These are phyloP conservation scores for Aspergillus sclerotialis DNA, from an alignment of 2,329 filamentous ascomycete species.

Conservation along the genomic window DNA sequence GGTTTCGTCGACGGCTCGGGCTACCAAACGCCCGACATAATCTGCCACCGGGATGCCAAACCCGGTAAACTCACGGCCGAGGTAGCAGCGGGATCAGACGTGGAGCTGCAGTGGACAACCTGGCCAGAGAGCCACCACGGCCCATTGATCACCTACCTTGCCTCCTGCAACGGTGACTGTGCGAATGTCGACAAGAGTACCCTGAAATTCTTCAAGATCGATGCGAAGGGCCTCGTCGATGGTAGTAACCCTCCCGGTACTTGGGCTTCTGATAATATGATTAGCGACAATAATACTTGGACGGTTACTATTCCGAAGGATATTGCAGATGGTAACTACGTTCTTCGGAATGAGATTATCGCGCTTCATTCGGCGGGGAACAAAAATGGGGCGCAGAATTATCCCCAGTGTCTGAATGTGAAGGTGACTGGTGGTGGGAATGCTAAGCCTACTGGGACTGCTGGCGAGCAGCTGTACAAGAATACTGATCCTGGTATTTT, in stretches of 20 bases:
- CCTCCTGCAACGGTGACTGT: slow-evolving; percentile 53
- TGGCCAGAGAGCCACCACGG: slow-evolving; percentile 62
- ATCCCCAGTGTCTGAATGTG: slow-evolving; percentile 55
- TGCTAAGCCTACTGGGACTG: slow-evolving; percentile 40
- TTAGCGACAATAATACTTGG: slow-evolving; percentile 46
- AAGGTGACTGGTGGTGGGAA: slow-evolving; percentile 51
- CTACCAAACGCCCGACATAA: slow-evolving; percentile 48
- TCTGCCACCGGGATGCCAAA: slow-evolving; percentile 54
- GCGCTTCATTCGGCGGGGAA: slow-evolving; percentile 44
- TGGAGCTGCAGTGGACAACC: slow-evolving; percentile 56
- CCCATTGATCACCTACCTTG: slow-evolving; percentile 59
- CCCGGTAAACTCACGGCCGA: slow-evolving; percentile 46
- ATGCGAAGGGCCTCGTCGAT: slow-evolving; percentile 46
- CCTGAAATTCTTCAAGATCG: slow-evolving; percentile 60
- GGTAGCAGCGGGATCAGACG: slow-evolving; percentile 53
- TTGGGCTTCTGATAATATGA: slow-evolving; percentile 53
- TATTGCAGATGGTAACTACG: slow-evolving; percentile 47
- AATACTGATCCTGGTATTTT: slow-evolving; percentile 51
- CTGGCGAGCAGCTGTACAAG: slow-evolving; percentile 52
- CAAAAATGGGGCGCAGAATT: slow-evolving; percentile 46
- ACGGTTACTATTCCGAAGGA: slow-evolving; percentile 41
- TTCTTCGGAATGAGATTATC: slow-evolving; percentile 51
- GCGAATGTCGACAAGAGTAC: slow-evolving; percentile 45
- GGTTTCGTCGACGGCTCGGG: slow-evolving; percentile 45
- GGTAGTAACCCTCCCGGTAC: slow-evolving; percentile 36